Base-by-base conservation (phyloP, 2,329 filamentous ascomycete genomes). In the Penicillium digitatum region DNA sequence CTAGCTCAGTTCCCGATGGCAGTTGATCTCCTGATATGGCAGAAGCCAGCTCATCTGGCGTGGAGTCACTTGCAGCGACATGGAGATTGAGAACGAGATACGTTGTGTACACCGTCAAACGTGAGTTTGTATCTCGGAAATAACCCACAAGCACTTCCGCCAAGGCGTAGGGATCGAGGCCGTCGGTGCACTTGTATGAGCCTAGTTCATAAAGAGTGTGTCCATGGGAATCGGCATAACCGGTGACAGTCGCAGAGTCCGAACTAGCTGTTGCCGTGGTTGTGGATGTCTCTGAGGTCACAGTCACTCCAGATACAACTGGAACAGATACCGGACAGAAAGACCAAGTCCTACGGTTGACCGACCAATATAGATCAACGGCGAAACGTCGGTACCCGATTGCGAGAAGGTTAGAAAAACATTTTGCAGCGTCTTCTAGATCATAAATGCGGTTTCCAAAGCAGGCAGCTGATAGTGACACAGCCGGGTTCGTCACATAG, bases 351-450 rank as follows among this genome's bases (percentile, higher is more conserved):
- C 70, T 70, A 27, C 78, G 76, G 29, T 71, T 75, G 24, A 77
- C 64, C 59, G 87, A 84, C 85, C 85, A 88, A 64, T 85, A 87
- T 12, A 86, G 62, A 66, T 88, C 85, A 27, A 86, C 69, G 40
- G 81, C 71, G 43, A 87, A 76, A 42, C 81, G 77, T 37, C 79
- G 76, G 62, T 84, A 86, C 5, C 83, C 83, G n/a, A 79, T 71
- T 0, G 80, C 78, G 27, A 88, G 72, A 1, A 88, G 74, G 66
- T 87, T 86, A 5, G 83, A 86, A 34, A 87, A 72, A 69, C 85
- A 88, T 66, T 74, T 77, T 35, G 74, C 74, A 16, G 79, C 77
- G 3, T 75, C 74, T 27, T 73, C 69, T 62, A 79, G 75, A 59
- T 82, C 79, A 67, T 82, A 87, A n/a, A 76, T 70, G 7, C 76